phyloP scores from a whole-genome alignment of 2,329 filamentous ascomycete genomes.

The Sclerotinia sclerotiorum region DNA sequence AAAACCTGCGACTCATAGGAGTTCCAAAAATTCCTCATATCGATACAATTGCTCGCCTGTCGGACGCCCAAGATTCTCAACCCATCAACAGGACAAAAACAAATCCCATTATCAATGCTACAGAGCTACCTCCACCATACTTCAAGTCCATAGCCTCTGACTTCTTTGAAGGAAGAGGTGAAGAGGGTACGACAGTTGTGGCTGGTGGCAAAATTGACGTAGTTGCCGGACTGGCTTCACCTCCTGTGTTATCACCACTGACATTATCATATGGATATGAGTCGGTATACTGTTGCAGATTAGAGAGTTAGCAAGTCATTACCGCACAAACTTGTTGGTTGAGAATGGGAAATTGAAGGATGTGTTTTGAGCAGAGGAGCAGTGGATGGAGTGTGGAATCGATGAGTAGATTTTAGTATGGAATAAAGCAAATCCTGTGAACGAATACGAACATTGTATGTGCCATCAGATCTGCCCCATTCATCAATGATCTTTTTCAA shows the following conservation, averaged over 20 bases:
- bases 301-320: background rate
- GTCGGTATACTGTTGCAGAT: conserved; percentile 25
- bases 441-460: conserved; percentile 23
- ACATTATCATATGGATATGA: conserved; percentile 30
- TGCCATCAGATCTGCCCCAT: conserved; percentile 28
- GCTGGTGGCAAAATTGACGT: background rate
- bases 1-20: background rate
- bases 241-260: conserved; percentile 26
- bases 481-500: conserved; percentile 25
- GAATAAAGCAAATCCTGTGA: background rate
- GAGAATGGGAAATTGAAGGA: background rate
- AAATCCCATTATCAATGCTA: conserved; percentile 15
- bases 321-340: background rate
- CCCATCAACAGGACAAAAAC: conserved; percentile 17
- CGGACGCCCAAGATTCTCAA: background rate
- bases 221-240: conserved; percentile 1
- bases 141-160: conserved; percentile 15
- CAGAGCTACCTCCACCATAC: conserved; percentile 5
- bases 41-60: background rate
- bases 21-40: background rate
- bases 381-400: background rate
- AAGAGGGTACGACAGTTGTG: background rate
- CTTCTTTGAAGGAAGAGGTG: conserved; percentile 6
- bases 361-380: background rate
- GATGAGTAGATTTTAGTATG: background rate